These are phyloP conservation scores for Zygoascus ofunaensis DNA, from an alignment of 805 yeast genomes.

Conservation along the genomic window DNA sequence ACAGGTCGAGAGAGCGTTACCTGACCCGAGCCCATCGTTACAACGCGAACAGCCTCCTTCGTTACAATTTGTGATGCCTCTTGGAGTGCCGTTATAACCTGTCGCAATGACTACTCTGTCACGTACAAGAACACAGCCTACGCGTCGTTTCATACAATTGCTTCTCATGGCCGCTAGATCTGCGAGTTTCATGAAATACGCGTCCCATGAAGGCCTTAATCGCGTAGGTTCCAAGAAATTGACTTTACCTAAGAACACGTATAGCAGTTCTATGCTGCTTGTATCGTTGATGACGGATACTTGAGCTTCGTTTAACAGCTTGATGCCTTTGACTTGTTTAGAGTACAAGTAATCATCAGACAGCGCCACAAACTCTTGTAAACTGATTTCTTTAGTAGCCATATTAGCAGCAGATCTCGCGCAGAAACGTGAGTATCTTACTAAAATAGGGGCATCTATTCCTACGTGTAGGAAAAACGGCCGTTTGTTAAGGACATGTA, in stretches of 20 bases:
- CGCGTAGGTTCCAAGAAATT: slow-evolving; percentile 46
- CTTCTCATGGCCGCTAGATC: slow-evolving; percentile 86
- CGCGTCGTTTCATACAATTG: slow-evolving; percentile 95
- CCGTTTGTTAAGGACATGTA: slow-evolving; percentile 46
- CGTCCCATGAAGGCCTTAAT: slow-evolving; percentile 90
- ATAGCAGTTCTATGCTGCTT: slow-evolving; percentile 30
- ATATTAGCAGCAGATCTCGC: background rate
- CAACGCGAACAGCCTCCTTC: slow-evolving; percentile 95
- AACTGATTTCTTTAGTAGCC: slow-evolving; percentile 1
- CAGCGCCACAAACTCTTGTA: slow-evolving; percentile 32
- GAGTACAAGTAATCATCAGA: slow-evolving; percentile 29
- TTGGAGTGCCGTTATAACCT: slow-evolving; percentile 96
- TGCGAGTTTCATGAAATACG: slow-evolving; percentile 89
- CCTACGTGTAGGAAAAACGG: slow-evolving; percentile 80
- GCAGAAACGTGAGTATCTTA: slow-evolving; percentile 12
- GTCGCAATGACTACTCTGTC: slow-evolving; percentile 86
- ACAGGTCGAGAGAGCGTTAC: slow-evolving; percentile 70
- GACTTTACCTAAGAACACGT: slow-evolving; percentile 32
- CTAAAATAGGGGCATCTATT: slow-evolving; percentile 56
- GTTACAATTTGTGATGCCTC: slow-evolving; percentile 78
- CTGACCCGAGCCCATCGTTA: slow-evolving; percentile 55
- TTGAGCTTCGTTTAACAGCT: slow-evolving; percentile 41
- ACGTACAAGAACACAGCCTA: slow-evolving; percentile 89
- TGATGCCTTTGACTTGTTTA: slow-evolving; percentile 22
- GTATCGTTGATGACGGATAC: slow-evolving; percentile 50